Base-by-base conservation (phyloP, 768 basidiomycete species). In the Lyophyllum decastes region DNA sequence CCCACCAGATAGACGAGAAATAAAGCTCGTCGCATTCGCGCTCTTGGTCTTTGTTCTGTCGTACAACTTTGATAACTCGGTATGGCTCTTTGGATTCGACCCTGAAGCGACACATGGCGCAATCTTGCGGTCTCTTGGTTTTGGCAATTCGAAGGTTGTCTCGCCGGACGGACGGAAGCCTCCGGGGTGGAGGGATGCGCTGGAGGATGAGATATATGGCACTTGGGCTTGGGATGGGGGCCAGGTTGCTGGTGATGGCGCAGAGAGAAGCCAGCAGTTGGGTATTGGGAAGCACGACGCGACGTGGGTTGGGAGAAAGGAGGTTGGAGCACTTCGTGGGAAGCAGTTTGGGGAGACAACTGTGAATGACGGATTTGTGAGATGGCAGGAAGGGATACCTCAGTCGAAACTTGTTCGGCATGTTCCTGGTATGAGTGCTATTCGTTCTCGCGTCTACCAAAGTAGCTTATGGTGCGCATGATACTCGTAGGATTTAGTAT, bases 1-100 rank as follows among this genome's bases (percentile, higher is more conserved):
- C 2, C 82, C 85, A 51, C 92, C 88, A 11, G 89, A 82, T 48
- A 82, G 87, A 61, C 84, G 92, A 61, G 94, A 95, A 72, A 63
- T 89, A 30, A 78, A 84, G 10, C 81, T 95, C 63, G 65, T 90
- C 58, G 73, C 92, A 34, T 82, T 88, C 63, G 83, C 86, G 10
- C 69, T 91, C 30, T 75, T 83, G 16, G 71, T 84, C 49, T 90
- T 93, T 66, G 72, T 89, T 26, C 70, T 94, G 45, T 82, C 90
- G 38, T 90, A 87, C 68, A 90, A 94, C 72, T 73, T 92, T 58
- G 88, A 91, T 69, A 70, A 78, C 2, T 85, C 89, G 0, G 73
- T 91, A 6, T 76, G 78, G 43, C 73, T 81, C 35, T 70, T 84
- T 9, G 81, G 81, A 19, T 70, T 81, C 52, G 80, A 81, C 59